Base-by-base conservation (phyloP, 352 stramenopile species). In the Globisporangium spinosum region DNA sequence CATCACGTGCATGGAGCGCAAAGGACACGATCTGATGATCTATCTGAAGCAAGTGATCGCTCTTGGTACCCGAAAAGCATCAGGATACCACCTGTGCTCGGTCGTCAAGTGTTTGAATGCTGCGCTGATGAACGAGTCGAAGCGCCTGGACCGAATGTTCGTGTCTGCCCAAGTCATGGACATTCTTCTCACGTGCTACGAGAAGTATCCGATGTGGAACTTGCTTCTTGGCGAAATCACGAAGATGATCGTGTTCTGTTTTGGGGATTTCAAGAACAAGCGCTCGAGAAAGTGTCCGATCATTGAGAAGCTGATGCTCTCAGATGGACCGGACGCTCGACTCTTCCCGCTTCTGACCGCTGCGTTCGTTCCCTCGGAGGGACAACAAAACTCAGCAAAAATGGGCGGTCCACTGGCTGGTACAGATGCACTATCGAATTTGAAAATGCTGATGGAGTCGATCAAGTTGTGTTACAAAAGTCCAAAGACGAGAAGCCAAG, bases 181-280 rank as follows among this genome's bases (percentile, higher is more conserved):
- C 17, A 89, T 85, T 35, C 74, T 95, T 17, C 74, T 95, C 54
- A 76, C 77, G 35, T 94, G 85, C 70, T 95, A 93, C 57, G 82
- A 92, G 51, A 90, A 91, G 66, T 94, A 91, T 68, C 84, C 86
- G 25, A 90, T 80, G 73, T 88, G 77, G 71, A 93, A 84, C 64
- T 70, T 93, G 58, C 68, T 95, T 35, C 67, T 94, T 47, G 83
- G 85, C 38, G 86, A 93, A 68, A 91, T 95, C 47, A 93, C 88
- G 8, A 92, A 93, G 64, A 93, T 95, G 77, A 65, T 96, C 22
- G 67, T 94, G 29, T 96, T 94, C 70, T 89, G 77, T 43, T 78
- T 96, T 55, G 86, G 85, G 4, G 88, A 96, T 75, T 93, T 93
- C 61, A 96, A 96, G 67, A 88, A 82, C 70, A 94, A 96, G 65